Evolutionary conservation across 2,329 filamentous ascomycete genomes (phyloP), one percentile per base, ranked within the genome.

Genomic region (Hymenoscyphus fraxineus): DNA sequence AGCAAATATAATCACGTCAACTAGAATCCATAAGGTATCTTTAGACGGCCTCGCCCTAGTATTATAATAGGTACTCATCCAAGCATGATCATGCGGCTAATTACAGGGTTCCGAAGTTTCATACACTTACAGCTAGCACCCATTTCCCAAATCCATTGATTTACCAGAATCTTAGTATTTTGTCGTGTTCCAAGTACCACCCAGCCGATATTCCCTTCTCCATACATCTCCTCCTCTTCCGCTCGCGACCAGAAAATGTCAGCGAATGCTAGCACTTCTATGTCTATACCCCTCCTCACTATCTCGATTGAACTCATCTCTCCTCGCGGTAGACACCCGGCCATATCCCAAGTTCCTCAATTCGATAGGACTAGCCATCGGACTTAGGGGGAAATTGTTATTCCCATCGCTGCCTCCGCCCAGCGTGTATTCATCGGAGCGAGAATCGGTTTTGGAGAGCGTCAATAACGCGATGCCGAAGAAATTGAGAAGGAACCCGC

Each of bases 401-500:
- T 16, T 44, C 19, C 41, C n/a, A 16, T 13, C 6, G 15, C 13
- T 44, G 15, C 35, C 35, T 9, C 35, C 35, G 6, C 35, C 35
- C 9, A 44, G 41, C 12, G 41, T 44, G 1, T 44, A 44, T n/a
- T 44, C 41, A 7, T 16, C 41, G 1, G 41, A 6, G 6, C n/a
- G 41, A n/a, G n/a, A 16, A 44, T 44, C 41, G 1, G 41, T 44
- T 44, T 44, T 44, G 6, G 41, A 44, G 1, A 44, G 41, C 13
- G 41, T 44, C 15, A 44, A 44, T 4, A 44, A 44, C 16, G 41
- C 41, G 6, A 44, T 44, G 4, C 94, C 94, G 2, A 92, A 90
- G 76, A 98, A 98, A 66, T 96, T 98, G 69, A 95, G 87, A 64
- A 98, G 85, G 80, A 98, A 98, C 65, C 94, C 94, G 76, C 90